Conservation (phyloP, 257 asterid species). For the Ajuga chamaepitys region DNA sequence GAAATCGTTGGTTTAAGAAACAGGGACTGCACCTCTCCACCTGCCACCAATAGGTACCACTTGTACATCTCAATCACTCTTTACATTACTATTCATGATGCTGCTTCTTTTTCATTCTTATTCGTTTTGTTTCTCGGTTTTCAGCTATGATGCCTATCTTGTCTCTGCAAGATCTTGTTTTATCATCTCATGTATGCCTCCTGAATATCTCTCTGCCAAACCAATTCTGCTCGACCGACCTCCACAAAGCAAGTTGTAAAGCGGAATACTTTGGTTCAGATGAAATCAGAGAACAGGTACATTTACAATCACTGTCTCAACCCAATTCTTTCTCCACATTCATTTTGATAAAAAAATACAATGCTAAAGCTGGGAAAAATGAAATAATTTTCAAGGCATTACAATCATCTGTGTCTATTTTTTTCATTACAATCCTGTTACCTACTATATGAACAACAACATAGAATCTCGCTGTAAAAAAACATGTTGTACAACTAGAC, state of each 20-base stretch:
- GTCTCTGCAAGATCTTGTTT: slow-evolving; percentile 42
- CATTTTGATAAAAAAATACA: not conserved
- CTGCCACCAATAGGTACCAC: slow-evolving; percentile 37
- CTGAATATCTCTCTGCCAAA: no score
- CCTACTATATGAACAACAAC: slow-evolving; percentile 17
- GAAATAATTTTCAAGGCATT: not conserved
- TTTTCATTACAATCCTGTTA: slow-evolving; percentile 16
- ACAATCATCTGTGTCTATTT: slow-evolving; percentile 13
- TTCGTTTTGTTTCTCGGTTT: not conserved
- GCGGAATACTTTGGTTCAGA: not conserved
- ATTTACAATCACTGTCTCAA: not conserved
- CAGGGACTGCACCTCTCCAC: slow-evolving; percentile 31
- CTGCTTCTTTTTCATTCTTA: not conserved
- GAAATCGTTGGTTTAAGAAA: slow-evolving; percentile 32
- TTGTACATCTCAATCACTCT: slow-evolving; percentile 9
- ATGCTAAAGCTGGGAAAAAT: not conserved
- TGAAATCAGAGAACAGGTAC: slow-evolving; percentile 2
- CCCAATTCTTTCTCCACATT: not conserved
- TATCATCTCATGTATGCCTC: not conserved
- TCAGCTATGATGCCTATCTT: slow-evolving; percentile 67
- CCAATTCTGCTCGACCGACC: no score
- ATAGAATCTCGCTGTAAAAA: not conserved
- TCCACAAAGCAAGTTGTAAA: not conserved
- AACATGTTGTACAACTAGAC: slow-evolving; percentile 10
- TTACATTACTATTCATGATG: not conserved